Base-by-base conservation (phyloP, 768 basidiomycete species). In the Tephrocybe sp. region DNA sequence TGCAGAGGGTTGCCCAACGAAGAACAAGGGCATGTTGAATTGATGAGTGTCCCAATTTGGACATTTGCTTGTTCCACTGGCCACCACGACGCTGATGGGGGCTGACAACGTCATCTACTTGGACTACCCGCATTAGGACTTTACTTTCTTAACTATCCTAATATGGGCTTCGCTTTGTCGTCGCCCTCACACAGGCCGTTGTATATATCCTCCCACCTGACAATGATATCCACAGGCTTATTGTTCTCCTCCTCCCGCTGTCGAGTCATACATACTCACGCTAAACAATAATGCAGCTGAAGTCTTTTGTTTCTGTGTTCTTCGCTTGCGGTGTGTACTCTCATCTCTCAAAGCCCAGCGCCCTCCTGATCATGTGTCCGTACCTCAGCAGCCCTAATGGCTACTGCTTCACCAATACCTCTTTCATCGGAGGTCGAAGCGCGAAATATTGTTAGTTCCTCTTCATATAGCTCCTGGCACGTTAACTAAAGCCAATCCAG, bases 381-480 rank as follows among this genome's bases (percentile, higher is more conserved):
- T 60, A 60, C 55, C 55, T 64, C 31, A 26, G 52, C 52, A 22
- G 39, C 63, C 31, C 55, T 56, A 17, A 38, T 34, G 33, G 48
- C 33, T 6, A 62, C 60, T 23, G 65, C 69, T 19, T 61, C 66
- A n/a, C 69, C 69, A 11, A 48, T 68, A 11, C 64, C 65, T 34
- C 45, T 61, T 34, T 52, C 52, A 41, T 49, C 55, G 41, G 62
- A 64, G 22, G 45, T 62, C 20, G 60, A 56, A 45, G 53, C 56
- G 36, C 57, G 60, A n/a, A 38, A 23, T 43, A 7, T 16, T 22
- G 42, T 52, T 11, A 45, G 40, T n/a, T 41, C 31, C 20, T 12
- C 4, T 31, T 14, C 9, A 11, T 20, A 22, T 1, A 41, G 4
- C n/a, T 26, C 20, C 4, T 5, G n/a, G 8, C 12, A 10, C 11